Evolutionary conservation across 495 filamentous ascomycete species (phyloP).

Genomic region (Penicillium ochrochloron): DNA sequence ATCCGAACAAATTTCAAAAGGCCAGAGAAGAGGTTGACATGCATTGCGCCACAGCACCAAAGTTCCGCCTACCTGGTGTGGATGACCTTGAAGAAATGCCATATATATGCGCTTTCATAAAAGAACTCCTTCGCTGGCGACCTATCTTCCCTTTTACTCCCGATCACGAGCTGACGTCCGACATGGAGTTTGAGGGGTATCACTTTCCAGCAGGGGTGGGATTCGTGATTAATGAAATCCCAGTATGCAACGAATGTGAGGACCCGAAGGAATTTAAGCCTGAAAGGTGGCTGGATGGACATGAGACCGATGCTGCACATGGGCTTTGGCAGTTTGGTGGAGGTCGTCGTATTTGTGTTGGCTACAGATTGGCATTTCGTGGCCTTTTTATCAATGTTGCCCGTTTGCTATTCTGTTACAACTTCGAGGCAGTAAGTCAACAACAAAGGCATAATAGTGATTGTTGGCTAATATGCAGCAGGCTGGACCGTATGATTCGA

Average conservation of each 20-base stretch:
- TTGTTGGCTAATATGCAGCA: slow-evolving; percentile 11
- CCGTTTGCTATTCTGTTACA: slow-evolving; percentile 49
- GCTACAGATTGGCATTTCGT: slow-evolving; percentile 47
- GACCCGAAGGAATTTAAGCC: slow-evolving; percentile 42
- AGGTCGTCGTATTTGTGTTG: slow-evolving; percentile 53
- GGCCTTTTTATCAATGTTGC: slow-evolving; percentile 50
- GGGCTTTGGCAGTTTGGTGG: slow-evolving; percentile 47
- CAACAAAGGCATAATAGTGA: background rate
- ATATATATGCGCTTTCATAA: slow-evolving; percentile 37
- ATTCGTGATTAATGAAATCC: slow-evolving; percentile 42
- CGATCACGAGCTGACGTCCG: slow-evolving; percentile 39
- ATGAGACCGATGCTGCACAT: slow-evolving; percentile 37
- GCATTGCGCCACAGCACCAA: slow-evolving; percentile 34
- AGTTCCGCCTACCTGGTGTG: slow-evolving; percentile 39
- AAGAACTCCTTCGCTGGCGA: slow-evolving; percentile 44
- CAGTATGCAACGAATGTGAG: slow-evolving; percentile 34
- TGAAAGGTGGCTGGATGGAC: slow-evolving; percentile 49
- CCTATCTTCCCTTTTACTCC: slow-evolving; percentile 39
- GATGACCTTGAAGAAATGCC: slow-evolving; percentile 34
- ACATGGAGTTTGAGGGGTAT: slow-evolving; percentile 58
- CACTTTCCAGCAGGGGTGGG: slow-evolving; percentile 51
- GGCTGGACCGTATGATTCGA: slow-evolving; percentile 25
- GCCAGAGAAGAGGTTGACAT: slow-evolving; percentile 44
- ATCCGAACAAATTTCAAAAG: slow-evolving; percentile 33
- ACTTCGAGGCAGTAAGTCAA: slow-evolving; percentile 36